Conservation (phyloP, 1,139 yeast genomes). For the Yamadazyma aaseri region DNA sequence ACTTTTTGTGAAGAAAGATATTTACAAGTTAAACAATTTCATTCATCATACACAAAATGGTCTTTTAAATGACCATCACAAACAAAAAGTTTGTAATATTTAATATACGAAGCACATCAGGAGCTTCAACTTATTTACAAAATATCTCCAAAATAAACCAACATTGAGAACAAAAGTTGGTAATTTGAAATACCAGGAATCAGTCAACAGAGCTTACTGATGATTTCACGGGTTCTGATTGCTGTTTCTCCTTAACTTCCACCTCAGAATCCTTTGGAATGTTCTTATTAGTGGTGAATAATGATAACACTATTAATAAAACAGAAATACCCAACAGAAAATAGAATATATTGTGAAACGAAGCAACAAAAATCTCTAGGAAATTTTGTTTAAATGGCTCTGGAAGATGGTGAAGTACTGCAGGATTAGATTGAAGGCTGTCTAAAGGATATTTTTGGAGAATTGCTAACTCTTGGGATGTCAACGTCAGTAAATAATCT, state of each 20-base stretch:
- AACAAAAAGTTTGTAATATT: too few relatives aligned
- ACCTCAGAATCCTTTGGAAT: slow-evolving; percentile 37
- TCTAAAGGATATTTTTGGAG: slow-evolving; percentile 20
- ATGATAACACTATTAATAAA: slow-evolving; percentile 26
- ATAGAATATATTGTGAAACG: slow-evolving; percentile 42
- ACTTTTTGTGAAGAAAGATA: too few relatives aligned
- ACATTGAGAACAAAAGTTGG: too few relatives aligned
- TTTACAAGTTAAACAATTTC: too few relatives aligned
- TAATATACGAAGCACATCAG: too few relatives aligned
- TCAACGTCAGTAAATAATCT: slow-evolving; percentile 15
- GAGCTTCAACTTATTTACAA: too few relatives aligned
- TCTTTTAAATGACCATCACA: too few relatives aligned
- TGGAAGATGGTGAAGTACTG: slow-evolving; percentile 26
- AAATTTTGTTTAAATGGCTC: slow-evolving; percentile 21
- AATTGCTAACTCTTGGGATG: slow-evolving; percentile 17
- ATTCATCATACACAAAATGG: too few relatives aligned
- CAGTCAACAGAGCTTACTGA: too few relatives aligned
- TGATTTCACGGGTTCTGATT: too few relatives aligned
- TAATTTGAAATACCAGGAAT: too few relatives aligned
- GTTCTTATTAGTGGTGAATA: slow-evolving; percentile 37
- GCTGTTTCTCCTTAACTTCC: slow-evolving; percentile 15
- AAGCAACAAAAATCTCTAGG: slow-evolving; percentile 32
- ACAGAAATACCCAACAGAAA: slow-evolving; percentile 35
- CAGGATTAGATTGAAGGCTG: slow-evolving; percentile 30
- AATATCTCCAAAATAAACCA: too few relatives aligned